Base-by-base conservation (phyloP, 2,329 filamentous ascomycete species). In the Aotearoamyces nothofagi region DNA sequence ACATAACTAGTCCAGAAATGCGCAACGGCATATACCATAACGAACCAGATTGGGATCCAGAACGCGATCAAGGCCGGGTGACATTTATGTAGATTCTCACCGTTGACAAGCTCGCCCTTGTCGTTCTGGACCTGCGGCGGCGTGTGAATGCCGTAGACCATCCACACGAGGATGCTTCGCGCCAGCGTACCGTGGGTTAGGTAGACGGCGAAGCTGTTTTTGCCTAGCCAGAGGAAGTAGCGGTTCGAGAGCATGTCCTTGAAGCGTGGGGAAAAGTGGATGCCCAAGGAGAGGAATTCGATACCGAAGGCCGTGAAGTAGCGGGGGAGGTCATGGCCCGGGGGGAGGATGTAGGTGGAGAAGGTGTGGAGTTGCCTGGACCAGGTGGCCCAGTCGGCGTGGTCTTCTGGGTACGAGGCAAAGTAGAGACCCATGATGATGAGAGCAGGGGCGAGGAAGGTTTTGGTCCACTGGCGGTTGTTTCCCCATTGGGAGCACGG, bases 151-250 rank as follows among this genome's bases (percentile, higher is more conserved):
- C 63, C 57, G 35, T 62, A 75, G 9, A 72, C 51, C 54, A 75
- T 59, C 65, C 68, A 75, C 15, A 65, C 63, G 9, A 76, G 54
- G 5, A 73, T 47, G 14, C 61, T 65, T 32, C 70, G 63, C 39
- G 75, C 60, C 16, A 76, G 54, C 1, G 64, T 61, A 23, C 70
- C 71, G 47, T 77, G 71, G 12, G 76, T 51, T 5, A 77, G 58
- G 41, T 76, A 76, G 9, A 77, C 65, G 1, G 70, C 68, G 41
- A 75, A 75, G 24, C 65, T 70, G 50, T 74, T 63, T 41, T 66
- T 66, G 24, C 71, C 71, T 9, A 76, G 60, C 61, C 69, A 76
- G 24, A 70, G 57, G 24, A 76, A 60, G 31, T 60, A 57, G 17
- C 58, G 60, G 33, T 60, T 61, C 4, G 65, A 66, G 3, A 76